A percentile compares a stretch with the other conserved stretches of the same genome.
Conservation (phyloP, 2,329 filamentous ascomycete species). For the Neurospora sp. region DNA sequence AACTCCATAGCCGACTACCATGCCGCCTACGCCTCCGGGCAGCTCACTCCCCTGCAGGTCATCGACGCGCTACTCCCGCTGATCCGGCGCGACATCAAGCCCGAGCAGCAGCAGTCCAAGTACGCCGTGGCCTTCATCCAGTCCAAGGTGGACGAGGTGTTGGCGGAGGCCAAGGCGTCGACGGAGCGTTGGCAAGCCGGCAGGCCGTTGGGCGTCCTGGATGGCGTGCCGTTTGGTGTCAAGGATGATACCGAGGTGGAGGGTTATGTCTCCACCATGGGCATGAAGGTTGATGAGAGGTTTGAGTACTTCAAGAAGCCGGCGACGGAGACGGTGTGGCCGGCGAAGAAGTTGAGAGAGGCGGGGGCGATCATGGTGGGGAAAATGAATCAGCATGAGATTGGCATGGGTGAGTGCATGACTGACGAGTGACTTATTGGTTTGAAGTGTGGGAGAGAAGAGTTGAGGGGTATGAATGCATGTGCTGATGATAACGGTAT, state of each 20-base stretch:
- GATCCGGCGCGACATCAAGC: conserved; percentile 48
- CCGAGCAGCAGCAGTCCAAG: conserved; percentile 32
- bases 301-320: conserved; percentile 38
- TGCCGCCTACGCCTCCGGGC: conserved; percentile 58
- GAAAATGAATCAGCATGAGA: conserved; percentile 71
- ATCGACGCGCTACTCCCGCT: conserved; percentile 61
- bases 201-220: conserved; percentile 56
- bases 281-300: conserved; percentile 50
- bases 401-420: conserved; percentile 52
- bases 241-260: conserved; percentile 71
- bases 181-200: conserved; percentile 62
- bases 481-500: conserved; percentile 10
- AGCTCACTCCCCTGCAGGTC: conserved; percentile 62
- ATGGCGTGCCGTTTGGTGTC: conserved; percentile 73
- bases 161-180: conserved; percentile 61
- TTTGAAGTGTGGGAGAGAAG: background rate
- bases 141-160: conserved; percentile 49
- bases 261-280: conserved; percentile 59
- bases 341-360: conserved; percentile 57
- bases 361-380: conserved; percentile 67
- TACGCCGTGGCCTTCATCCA: conserved; percentile 69
- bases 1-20: conserved; percentile 69
- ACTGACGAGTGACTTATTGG: background rate
- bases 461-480: background rate
- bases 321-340: conserved; percentile 53